phyloP scores from a whole-genome alignment of 2,329 filamentous ascomycete species.

The Ophiostoma piceae region DNA sequence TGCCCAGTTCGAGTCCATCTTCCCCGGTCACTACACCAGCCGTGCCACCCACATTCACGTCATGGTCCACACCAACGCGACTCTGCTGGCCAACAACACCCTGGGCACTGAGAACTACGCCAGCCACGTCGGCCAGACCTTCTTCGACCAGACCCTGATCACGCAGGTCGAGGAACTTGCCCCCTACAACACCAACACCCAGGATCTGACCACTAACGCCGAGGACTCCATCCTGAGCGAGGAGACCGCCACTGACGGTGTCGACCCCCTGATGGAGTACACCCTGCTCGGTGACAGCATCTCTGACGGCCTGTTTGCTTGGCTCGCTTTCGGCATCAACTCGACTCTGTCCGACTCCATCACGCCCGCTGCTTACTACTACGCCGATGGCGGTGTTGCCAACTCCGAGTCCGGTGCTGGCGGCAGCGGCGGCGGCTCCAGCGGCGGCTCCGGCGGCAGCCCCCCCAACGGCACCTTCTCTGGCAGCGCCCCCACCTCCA shows the following conservation, averaged over 20 bases:
- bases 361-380: conserved; percentile 22
- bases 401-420: conserved; percentile 18
- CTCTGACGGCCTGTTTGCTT: conserved; percentile 46
- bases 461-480: conserved; percentile 10
- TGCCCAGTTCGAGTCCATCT: conserved; percentile 39
- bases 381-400: conserved; percentile 23
- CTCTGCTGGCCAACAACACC: conserved; percentile 46
- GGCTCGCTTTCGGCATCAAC: conserved; percentile 48
- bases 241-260: conserved; percentile 34
- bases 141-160: conserved; percentile 54
- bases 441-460: conserved; percentile 2
- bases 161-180: conserved; percentile 42
- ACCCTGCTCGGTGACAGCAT: conserved; percentile 49
- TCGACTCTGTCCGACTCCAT: conserved; percentile 27
- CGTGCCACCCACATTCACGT: conserved; percentile 39
- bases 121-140: conserved; percentile 56
- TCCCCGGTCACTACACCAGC: conserved; percentile 45
- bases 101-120: conserved; percentile 43
- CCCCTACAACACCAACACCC: conserved; percentile 43
- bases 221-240: conserved; percentile 41
- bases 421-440: neutral
- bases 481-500: neutral
- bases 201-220: conserved; percentile 43
- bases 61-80: conserved; percentile 30
- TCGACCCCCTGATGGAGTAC: conserved; percentile 50